phyloP scores from a whole-genome alignment of 1,139 yeast species.

The Blastobotrys petasosporus region DNA sequence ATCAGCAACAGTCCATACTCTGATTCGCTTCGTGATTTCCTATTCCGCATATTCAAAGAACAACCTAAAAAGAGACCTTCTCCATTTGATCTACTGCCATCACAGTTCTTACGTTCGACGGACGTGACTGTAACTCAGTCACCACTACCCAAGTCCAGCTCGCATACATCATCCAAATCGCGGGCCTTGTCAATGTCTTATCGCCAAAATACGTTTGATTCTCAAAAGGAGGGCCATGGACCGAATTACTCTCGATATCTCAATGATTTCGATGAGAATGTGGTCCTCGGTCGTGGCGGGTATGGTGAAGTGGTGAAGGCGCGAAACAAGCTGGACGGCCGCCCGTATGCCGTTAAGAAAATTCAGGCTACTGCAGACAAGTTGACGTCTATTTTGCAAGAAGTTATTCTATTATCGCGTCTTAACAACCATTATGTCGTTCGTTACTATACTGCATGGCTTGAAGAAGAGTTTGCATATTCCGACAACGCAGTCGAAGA shows the following conservation, averaged over 20 bases:
- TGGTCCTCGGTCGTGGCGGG: conserved; percentile 89
- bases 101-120: conserved; percentile 71
- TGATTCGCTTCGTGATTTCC: conserved; percentile 55
- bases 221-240: background rate
- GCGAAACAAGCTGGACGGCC: conserved; percentile 84
- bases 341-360: conserved; percentile 90
- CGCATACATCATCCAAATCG: conserved; percentile 1
- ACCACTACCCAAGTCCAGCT: background rate
- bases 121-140: conserved; percentile 2
- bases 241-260: conserved; percentile 50
- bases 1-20: conserved; percentile 47
- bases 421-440: conserved; percentile 94
- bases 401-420: conserved; percentile 85
- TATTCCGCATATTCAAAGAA: conserved; percentile 56
- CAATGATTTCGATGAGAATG: conserved; percentile 89
- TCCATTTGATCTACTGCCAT: conserved; percentile 78
- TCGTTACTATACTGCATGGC: conserved; percentile 95
- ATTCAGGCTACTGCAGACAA: conserved; percentile 78
- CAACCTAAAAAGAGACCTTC: conserved; percentile 71
- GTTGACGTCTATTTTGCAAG: conserved; percentile 74
- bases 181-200: background rate
- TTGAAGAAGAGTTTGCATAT: conserved; percentile 55
- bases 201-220: background rate
- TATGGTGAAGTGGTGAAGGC: conserved; percentile 97
- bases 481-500: conserved; percentile 33